A percentile compares a stretch with the other conserved stretches of the same genome.
Conservation (phyloP, 441 rosid genomes). For the Biscutella laevigata region DNA sequence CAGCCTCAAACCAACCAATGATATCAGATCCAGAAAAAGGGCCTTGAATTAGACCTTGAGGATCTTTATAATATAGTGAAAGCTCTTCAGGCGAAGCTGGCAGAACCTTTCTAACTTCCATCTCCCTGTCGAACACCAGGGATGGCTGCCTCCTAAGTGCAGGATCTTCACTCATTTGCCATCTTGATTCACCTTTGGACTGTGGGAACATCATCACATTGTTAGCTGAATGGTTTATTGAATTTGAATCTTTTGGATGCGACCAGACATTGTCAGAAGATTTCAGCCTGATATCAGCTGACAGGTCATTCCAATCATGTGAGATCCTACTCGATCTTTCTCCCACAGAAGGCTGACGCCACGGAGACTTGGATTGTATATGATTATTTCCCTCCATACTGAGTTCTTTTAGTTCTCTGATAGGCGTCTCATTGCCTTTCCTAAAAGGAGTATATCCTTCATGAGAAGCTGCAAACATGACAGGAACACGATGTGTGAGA, state of each 20-base stretch:
- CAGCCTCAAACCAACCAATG: conserved; percentile 98
- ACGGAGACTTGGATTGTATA: conserved; percentile 34
- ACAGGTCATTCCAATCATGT: conserved; percentile 45
- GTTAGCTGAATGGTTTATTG: conserved; percentile 36
- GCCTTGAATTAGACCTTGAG: conserved; percentile 94
- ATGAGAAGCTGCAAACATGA: conserved; percentile 40
- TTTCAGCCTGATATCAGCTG: conserved; percentile 39
- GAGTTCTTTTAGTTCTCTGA: conserved; percentile 30
- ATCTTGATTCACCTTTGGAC: conserved; percentile 52
- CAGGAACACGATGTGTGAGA: conserved; percentile 11
- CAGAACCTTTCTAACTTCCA: conserved; percentile 49
- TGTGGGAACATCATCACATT: conserved; percentile 35
- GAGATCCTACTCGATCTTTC: conserved; percentile 36
- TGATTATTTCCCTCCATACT: conserved; percentile 38
- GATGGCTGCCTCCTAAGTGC: conserved; percentile 58
- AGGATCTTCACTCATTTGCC: conserved; percentile 55
- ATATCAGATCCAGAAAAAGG: conserved; percentile 88
- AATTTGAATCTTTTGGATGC: conserved; percentile 32
- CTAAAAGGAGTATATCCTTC: conserved; percentile 39
- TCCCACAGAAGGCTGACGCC: conserved; percentile 50
- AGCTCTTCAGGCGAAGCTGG: conserved; percentile 70
- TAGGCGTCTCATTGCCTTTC: conserved; percentile 42
- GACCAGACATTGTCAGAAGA: conserved; percentile 44
- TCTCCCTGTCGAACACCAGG: conserved; percentile 53
- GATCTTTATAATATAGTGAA: conserved; percentile 74